Evolutionary conservation across 805 yeast genomes (phyloP).

Genomic region (Lipomyces sp.): DNA sequence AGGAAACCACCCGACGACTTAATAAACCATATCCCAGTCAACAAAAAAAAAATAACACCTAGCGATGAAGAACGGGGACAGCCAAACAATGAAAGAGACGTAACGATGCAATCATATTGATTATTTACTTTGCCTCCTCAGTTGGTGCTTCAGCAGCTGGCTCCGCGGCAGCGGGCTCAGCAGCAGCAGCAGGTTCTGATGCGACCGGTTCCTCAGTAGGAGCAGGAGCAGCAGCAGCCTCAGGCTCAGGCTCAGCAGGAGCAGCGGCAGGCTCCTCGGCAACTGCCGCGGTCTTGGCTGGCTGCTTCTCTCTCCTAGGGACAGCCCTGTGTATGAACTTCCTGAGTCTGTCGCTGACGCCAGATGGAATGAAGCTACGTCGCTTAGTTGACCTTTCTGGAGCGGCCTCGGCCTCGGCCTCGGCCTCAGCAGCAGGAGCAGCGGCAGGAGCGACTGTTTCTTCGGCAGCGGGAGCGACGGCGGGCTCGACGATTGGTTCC

Average conservation of each 20-base stretch:
- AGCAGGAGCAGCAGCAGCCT: constrained; percentile 3
- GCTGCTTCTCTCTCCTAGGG: constrained; percentile 18
- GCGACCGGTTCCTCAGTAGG: constrained; percentile 17
- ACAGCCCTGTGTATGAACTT: constrained; percentile 30
- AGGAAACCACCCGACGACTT: neutral
- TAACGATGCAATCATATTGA: neutral
- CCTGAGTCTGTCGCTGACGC: constrained; percentile 32
- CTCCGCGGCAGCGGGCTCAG: constrained; percentile 7
- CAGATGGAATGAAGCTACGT: constrained; percentile 31
- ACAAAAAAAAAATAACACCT: neutral
- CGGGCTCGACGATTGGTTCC: constrained; percentile 20
- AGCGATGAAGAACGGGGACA: constrained; percentile 2
- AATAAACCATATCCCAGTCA: neutral
- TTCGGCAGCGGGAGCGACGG: constrained; percentile 5
- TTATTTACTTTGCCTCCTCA: constrained; percentile 9
- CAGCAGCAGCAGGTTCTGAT: constrained; percentile 17
- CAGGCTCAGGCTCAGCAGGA: constrained; percentile 12
- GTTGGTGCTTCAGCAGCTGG: constrained; percentile 5
- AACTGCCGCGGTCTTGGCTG: constrained; percentile 11
- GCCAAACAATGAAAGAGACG: constrained; percentile 2
- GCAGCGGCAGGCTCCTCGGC: constrained; percentile 12
- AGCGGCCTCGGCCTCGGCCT: constrained; percentile 24
- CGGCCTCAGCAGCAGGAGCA: constrained; percentile 14
- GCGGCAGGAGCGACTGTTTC: constrained; percentile 25
- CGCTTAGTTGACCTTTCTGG: constrained; percentile 27